These are phyloP conservation scores for Casaregolazyma lundiana DNA, from an alignment of 1,139 yeast species.

Conservation along the genomic window DNA sequence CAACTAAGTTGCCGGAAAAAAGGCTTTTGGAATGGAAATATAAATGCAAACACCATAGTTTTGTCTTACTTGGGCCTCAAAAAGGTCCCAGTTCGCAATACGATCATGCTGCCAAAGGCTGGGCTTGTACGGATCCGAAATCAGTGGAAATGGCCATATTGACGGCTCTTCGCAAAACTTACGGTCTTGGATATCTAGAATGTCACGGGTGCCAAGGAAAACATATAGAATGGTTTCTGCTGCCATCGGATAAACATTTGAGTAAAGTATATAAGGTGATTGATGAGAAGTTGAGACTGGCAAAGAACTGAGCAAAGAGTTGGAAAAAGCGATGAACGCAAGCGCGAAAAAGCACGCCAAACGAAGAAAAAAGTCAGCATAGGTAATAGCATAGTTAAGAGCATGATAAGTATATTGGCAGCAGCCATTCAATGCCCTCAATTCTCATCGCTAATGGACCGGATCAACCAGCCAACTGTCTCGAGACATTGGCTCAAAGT, in stretches of 20 bases:
- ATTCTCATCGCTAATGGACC: background rate
- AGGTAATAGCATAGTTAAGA: background rate
- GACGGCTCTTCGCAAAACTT: slow-evolving; percentile 21
- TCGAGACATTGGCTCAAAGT: slow-evolving; percentile 24
- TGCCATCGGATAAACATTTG: slow-evolving; percentile 18
- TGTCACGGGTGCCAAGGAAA: slow-evolving; percentile 27
- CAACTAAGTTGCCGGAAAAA: slow-evolving; percentile 25
- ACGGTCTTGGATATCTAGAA: slow-evolving; percentile 28
- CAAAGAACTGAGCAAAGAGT: slow-evolving; percentile 1
- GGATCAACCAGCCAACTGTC: background rate
- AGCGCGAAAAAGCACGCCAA: background rate
- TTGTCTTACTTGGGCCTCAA: slow-evolving; percentile 17
- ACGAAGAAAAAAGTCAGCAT: background rate
- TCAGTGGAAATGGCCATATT: slow-evolving; percentile 25
- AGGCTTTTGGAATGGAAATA: slow-evolving; percentile 28
- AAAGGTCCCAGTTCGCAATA: slow-evolving; percentile 7
- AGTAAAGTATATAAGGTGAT: slow-evolving; percentile 9
- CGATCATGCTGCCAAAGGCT: slow-evolving; percentile 18
- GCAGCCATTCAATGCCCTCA: background rate
- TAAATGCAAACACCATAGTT: slow-evolving; percentile 25
- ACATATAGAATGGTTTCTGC: slow-evolving; percentile 31
- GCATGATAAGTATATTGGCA: background rate
- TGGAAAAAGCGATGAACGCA: background rate
- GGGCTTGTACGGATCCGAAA: slow-evolving; percentile 23
- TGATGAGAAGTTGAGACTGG: slow-evolving; percentile 1